These are phyloP conservation scores for Backusella sp. DNA, from an alignment of 192 early-diverging fungal species.

Conservation along the genomic window DNA sequence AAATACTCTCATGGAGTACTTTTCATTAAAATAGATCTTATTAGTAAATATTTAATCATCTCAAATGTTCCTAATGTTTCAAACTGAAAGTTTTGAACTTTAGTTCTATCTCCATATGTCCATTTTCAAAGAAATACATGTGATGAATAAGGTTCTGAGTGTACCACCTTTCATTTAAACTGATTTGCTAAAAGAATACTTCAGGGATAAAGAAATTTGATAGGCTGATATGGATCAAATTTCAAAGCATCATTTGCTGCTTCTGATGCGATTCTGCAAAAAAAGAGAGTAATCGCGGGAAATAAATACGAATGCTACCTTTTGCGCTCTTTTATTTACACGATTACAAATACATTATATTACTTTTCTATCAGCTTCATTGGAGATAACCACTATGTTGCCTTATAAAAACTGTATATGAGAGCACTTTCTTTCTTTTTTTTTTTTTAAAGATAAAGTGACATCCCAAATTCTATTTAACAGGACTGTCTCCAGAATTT, in stretches of 20 bases:
- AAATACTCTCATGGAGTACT: neutral
- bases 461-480: too few relatives aligned
- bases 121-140: neutral
- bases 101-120: neutral
- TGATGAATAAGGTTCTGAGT: neutral
- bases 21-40: constrained; percentile 1
- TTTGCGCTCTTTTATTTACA: neutral
- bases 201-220: neutral
- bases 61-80: neutral
- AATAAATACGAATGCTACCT: neutral
- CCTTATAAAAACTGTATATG: neutral
- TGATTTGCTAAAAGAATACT: neutral
- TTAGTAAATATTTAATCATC: neutral
- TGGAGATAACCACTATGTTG: neutral
- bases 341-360: neutral
- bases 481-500: too few relatives aligned
- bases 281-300: neutral
- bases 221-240: neutral
- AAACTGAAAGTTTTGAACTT: neutral
- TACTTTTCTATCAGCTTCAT: neutral
- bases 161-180: neutral
- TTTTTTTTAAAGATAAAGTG: too few relatives aligned
- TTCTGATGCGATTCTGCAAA: neutral
- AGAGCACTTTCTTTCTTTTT: too few relatives aligned
- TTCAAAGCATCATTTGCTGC: neutral